Evolutionary conservation across 306 rosid genomes (phyloP), one percentile per base, ranked within the genome.

Genomic region (Cicer bijugum): DNA sequence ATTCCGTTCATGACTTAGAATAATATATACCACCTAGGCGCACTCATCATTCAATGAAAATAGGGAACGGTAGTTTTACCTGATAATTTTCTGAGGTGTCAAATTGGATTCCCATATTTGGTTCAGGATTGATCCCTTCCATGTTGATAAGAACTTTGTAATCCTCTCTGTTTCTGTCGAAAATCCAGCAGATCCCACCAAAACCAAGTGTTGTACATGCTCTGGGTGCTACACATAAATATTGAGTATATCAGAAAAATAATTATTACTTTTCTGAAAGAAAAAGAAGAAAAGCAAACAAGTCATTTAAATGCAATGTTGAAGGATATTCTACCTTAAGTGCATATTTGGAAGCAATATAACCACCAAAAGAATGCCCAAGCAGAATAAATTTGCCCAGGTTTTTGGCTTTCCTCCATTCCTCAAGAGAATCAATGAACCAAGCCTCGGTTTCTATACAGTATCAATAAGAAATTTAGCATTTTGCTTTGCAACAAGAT

Each of bases 331-430:
- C 78, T 12, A 95, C 97, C 97, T 95, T 87, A 15, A 95, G 88
- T 11, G 99, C 96, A 71, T 95, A 95, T 80, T 88, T 95, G 40
- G 99, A 83, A 38, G 97, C 99, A 78, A 95, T 88, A 77, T 95
- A 95, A 44, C 99, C 99, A 48, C 99, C 99, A 86, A 95, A 90
- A 72, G 99, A 95, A 82, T 95, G 99, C 53, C 97, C 99, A 20
- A 95, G 93, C 43, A 95, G 78, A 67, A 95, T 83, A 86, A 95
- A 95, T 78, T 87, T 85, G 85, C 84, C 87, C 39, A 95, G 85
- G 72, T 90, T 91, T 87, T 95, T 95, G 56, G 97, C 97, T 83
- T 88, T 95, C 69, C 99, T 86, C 99, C 99, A 95, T 85, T 91
- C 96, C 80, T 95, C 99, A 64, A 95, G 81, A 12, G 99, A 95